Base-by-base conservation (phyloP, 495 filamentous ascomycete genomes). In the Podospora pseudoanserina region DNA sequence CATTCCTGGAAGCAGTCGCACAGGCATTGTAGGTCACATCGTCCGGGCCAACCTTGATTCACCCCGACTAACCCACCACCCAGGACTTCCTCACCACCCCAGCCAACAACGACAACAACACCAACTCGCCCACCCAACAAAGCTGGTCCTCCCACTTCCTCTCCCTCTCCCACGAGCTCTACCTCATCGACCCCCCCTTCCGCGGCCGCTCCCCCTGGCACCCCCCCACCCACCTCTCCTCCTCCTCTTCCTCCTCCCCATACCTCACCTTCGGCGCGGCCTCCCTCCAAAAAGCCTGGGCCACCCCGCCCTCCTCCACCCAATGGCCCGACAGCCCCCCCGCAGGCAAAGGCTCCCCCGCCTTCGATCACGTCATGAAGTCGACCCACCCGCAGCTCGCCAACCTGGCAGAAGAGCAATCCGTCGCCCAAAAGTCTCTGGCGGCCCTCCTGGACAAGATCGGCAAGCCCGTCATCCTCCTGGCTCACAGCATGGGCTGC, bases 401-500 rank as follows among this genome's bases (percentile, higher is more conserved):
- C 68, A 78, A 80, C 60, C 65, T 74, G 59, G 77, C 68, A 23
- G 66, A 70, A 28, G 79, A 85, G 64, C 79, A 87, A 70, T 63
- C 61, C 2, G 78, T 78, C 18, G 77, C 81, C 62, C 80, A 84
- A 59, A 70, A 73, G 4, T 82, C 83, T 0, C 79, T 83, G 28
- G 78, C 77, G 4, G 79, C 79, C 23, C 77, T 88, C 34, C 80
- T 88, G 28, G 82, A 85, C 62, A 75, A 70, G 32, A 84, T 86
- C 68, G 83, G 79, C 32, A 67, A 64, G 64, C 80, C 83, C 2
- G 80, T 74, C 9, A 74, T 86, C 34, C 70, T 87, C 1, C 68
- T 86, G 57, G 76, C 77, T 4, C 86, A 88, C 71, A 86, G 84
- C 20, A 83, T 85, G 64, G 84, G 81, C 54, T 83, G 81, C 18